These are phyloP conservation scores for Phyllosticta citriasiana DNA, from an alignment of 2,329 filamentous ascomycete species.

Conservation along the genomic window DNA sequence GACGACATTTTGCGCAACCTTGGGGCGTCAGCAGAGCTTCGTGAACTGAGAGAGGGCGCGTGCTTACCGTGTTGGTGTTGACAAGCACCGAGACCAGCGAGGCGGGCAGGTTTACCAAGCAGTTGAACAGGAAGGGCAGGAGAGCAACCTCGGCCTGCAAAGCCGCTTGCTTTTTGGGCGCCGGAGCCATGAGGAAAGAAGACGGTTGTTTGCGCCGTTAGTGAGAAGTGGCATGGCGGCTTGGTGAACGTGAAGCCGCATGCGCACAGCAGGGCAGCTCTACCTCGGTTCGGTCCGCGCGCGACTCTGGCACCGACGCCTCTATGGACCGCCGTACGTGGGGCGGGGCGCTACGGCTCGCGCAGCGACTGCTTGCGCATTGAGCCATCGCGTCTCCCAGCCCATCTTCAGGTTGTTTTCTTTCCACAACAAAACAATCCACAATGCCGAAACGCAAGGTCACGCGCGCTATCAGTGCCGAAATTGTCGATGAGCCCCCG, in stretches of 20 bases:
- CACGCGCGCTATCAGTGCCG: background rate
- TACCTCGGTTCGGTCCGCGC: constrained; percentile 12
- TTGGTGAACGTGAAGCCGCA: constrained; percentile 7
- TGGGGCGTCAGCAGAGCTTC: constrained; percentile 38
- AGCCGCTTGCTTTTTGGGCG: constrained; percentile 20
- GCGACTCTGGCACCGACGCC: background rate
- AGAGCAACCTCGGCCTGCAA: constrained; percentile 75
- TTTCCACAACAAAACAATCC: background rate
- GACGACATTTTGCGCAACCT: constrained; percentile 92
- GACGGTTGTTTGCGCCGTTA: constrained; percentile 7
- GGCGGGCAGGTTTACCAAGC: constrained; percentile 82
- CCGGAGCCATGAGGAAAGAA: constrained; percentile 20
- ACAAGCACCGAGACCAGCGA: constrained; percentile 75
- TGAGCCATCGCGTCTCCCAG: background rate
- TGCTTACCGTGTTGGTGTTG: constrained; percentile 76
- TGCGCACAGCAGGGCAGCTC: constrained; percentile 10
- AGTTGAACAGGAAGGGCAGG: constrained; percentile 75
- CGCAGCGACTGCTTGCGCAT: background rate
- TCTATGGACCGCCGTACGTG: background rate
- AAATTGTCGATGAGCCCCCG: background rate
- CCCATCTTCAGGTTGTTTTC: background rate
- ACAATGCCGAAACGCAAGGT: background rate
- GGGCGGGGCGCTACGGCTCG: background rate
- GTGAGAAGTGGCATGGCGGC: constrained; percentile 4
- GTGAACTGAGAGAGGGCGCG: constrained; percentile 11